These are phyloP conservation scores for Tilletiopsis washingtonensis DNA, from an alignment of 1,284 basidiomycete species.

Conservation along the genomic window DNA sequence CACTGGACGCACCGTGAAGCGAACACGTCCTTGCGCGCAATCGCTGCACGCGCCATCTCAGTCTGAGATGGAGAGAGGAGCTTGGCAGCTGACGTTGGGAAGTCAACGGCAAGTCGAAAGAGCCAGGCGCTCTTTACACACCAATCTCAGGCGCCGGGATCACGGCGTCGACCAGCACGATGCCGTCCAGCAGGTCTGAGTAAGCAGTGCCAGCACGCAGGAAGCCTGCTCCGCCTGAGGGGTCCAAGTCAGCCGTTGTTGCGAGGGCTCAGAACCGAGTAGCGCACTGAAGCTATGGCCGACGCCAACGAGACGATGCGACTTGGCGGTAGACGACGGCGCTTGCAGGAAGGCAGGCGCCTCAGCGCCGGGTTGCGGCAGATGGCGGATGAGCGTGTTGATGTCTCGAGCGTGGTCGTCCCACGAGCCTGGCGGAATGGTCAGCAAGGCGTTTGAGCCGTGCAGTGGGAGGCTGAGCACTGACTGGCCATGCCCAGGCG, in stretches of 20 bases:
- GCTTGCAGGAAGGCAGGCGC: not conserved
- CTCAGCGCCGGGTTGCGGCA: not conserved
- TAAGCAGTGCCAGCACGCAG: conserved; percentile 57
- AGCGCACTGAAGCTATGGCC: conserved; percentile 76
- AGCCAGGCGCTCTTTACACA: conserved; percentile 6
- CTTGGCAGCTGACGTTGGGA: conserved; percentile 2
- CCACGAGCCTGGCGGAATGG: conserved; percentile 57
- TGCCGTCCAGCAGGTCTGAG: conserved; percentile 63
- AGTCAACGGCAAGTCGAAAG: too few species aligned
- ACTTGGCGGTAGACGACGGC: conserved; percentile 10
- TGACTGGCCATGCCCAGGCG: not conserved
- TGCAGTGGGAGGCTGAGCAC: not conserved
- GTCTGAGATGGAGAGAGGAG: too few species aligned
- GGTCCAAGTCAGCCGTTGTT: not conserved
- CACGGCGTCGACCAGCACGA: conserved; percentile 74
- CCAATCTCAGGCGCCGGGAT: conserved; percentile 50
- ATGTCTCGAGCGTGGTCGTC: conserved; percentile 63
- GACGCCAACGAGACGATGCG: conserved; percentile 59
- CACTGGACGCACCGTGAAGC: conserved; percentile 54
- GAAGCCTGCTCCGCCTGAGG: conserved; percentile 10
- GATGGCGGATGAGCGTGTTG: conserved; percentile 27
- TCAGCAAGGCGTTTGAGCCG: not conserved
- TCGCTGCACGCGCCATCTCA: conserved; percentile 51
- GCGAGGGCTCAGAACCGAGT: not conserved
- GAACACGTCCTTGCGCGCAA: conserved; percentile 63